Evolutionary conservation across 345 rosid genomes (phyloP), one percentile per base, ranked within the genome.

Genomic region (Limnanthes douglasii): DNA sequence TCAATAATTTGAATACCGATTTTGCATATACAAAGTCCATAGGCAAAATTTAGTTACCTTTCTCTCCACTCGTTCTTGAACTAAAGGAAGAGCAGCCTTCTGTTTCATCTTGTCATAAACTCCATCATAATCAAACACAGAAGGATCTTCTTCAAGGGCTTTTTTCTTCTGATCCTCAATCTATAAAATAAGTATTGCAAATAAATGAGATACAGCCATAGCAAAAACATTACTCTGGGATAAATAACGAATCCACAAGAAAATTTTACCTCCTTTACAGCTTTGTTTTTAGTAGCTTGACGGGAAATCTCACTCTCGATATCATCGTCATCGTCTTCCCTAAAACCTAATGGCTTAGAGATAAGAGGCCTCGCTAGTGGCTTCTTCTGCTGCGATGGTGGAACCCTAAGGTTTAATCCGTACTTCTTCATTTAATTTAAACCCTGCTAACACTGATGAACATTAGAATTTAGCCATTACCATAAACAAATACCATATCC

Each of bases 391-490:
- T 72, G 70, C 2, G 83, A 40, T 2, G 84, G 62, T 10, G 60
- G 79, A 42, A 43, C 95, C 61, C 98, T 69, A 34, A 84, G 65
- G 57, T 80, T 75, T 36, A 90, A 56, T 14, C 96, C 98, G 53
- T 77, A 84, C 67, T 80, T 88, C 64, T 66, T 84, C 97, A 78
- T 80, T 39, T 37, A n/a, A n/a, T n/a, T n/a, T n/a, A n/a, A n/a
- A n/a, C n/a, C n/a, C n/a, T n/a, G n/a, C n/a, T n/a, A n/a, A n/a
- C n/a, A n/a, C n/a, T n/a, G n/a, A n/a, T n/a, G n/a, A n/a, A n/a
- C n/a, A n/a, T n/a, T n/a, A n/a, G n/a, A n/a, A n/a, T n/a, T n/a
- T n/a, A n/a, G n/a, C n/a, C n/a, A n/a, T n/a, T n/a, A n/a, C n/a
- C n/a, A n/a, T n/a, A n/a, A n/a, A n/a, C n/a, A n/a, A n/a, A n/a